Evolutionary conservation across 2,329 filamentous ascomycete genomes (phyloP).

Genomic region (Cordyceps fumosorosea): DNA sequence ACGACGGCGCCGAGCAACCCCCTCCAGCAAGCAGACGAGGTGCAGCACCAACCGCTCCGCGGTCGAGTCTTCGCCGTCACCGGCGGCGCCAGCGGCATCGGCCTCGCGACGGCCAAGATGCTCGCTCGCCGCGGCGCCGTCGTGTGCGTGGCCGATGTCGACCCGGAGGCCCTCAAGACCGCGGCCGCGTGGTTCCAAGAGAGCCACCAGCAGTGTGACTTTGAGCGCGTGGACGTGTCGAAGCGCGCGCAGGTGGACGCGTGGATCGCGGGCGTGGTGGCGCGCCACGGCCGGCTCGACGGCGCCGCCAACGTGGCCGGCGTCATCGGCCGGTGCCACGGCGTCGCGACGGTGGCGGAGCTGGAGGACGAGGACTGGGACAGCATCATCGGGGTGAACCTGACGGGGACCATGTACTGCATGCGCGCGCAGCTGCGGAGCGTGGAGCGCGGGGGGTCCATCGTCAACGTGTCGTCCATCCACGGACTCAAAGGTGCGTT

Average conservation of each 20-base stretch:
- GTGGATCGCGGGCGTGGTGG: conserved; percentile 40
- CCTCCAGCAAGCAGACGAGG: not conserved
- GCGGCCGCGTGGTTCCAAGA: conserved; percentile 26
- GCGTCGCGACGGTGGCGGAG: conserved; percentile 32
- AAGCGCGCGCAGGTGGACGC: conserved; percentile 39
- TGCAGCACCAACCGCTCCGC: not conserved
- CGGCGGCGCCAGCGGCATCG: conserved; percentile 33
- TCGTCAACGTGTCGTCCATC: conserved; percentile 51
- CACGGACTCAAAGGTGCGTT: conserved; percentile 34
- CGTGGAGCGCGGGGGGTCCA: conserved; percentile 45
- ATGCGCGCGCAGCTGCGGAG: conserved; percentile 36
- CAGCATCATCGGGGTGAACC: conserved; percentile 38
- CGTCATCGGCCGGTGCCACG: conserved; percentile 38
- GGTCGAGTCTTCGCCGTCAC: conserved; percentile 27
- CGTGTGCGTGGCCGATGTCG: conserved; percentile 32
- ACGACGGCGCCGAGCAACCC: not conserved
- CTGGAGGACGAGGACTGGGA: conserved; percentile 41
- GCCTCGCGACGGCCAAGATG: conserved; percentile 33
- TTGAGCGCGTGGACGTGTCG: conserved; percentile 39
- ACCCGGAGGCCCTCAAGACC: conserved; percentile 24
- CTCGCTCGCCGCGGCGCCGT: conserved; percentile 30
- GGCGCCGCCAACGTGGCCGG: conserved; percentile 49
- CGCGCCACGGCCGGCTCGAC: conserved; percentile 42
- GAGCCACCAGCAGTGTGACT: conserved; percentile 21
- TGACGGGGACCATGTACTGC: conserved; percentile 44